Percentiles rank a stretch among this genome's conserved stretches.
phyloP scores from a whole-genome alignment of 176 grass and related monocot genomes.

The Oryza coarctata region DNA sequence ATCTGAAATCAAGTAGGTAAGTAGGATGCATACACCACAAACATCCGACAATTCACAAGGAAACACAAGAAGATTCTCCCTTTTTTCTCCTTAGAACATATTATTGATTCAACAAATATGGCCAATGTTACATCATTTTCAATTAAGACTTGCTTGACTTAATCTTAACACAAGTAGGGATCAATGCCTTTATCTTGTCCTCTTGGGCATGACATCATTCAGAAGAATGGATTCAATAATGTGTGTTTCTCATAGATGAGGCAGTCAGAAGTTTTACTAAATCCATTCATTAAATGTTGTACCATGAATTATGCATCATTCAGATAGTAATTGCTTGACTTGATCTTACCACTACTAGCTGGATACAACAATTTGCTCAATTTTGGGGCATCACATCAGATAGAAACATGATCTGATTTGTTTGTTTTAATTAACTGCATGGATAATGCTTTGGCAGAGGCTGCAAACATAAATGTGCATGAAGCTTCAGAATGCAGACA shows the following conservation, averaged over 20 bases:
- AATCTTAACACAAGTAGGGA: neutral
- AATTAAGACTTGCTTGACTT: neutral
- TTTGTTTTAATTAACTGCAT: neutral
- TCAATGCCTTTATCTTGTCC: neutral
- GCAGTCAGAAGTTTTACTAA: neutral
- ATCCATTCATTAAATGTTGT: neutral
- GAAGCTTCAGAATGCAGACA: neutral
- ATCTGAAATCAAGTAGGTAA: constrained; percentile 1
- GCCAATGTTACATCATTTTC: neutral
- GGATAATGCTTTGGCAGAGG: neutral
- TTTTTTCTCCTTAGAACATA: neutral
- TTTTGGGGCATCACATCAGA: neutral
- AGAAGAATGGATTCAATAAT: neutral
- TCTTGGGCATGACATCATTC: neutral
- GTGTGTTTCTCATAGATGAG: neutral
- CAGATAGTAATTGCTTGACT: neutral
- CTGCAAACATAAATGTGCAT: neutral
- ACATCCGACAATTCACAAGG: neutral
- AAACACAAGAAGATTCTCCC: neutral
- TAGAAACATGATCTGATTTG: neutral
- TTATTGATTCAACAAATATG: neutral
- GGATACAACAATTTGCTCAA: neutral
- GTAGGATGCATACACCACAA: neutral
- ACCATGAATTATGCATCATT: neutral
- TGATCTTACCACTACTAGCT: constrained; percentile 2